Evolutionary conservation across 345 rosid genomes (phyloP), one percentile per base, ranked within the genome.

Genomic region (Sisymbrium altissimum): DNA sequence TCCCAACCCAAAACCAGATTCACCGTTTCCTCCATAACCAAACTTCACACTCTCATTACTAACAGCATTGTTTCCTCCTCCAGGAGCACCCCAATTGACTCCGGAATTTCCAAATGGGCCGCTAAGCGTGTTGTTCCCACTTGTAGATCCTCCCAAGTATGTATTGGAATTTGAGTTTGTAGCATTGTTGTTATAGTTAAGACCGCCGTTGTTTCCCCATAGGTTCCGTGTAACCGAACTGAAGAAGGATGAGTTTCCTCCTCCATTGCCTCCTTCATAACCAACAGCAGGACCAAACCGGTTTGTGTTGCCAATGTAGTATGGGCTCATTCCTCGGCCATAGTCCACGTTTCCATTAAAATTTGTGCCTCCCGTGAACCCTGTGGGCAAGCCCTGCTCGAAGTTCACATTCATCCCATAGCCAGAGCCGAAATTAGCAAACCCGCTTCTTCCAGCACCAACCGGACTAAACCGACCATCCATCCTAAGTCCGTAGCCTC

Each of bases 401-500:
- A 88, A 71, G 81, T 87, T 88, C 86, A 94, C 79, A 78, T 87
- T 75, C 82, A 86, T 69, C 63, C 97, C 96, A 27, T 86, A 88
- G 49, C 95, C 94, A 68, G 81, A 68, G 30, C 48, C 39, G 4
- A 61, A 78, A 45, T 39, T 68, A 1, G 75, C 66, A 81, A 84
- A 82, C 5, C 91, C 91, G 49, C 84, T 84, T 71, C 92, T 86
- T 49, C 85, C 83, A 46, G 77, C 75, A 60, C 85, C 83, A 73
- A 86, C 82, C 43, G 97, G 94, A 82, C 81, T 87, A 71, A 86
- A 86, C 81, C 95, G 87, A 75, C 92, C 84, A 81, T 88, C 98
- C 88, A 83, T 84, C 73, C 96, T 81, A 63, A 87, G 85, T 40
- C 96, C 92, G 2, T 61, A 78, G 19, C 78, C 78, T 36, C 78